Base-by-base conservation (phyloP, 106 monocot species). In the Platanthera guangdongensis region DNA sequence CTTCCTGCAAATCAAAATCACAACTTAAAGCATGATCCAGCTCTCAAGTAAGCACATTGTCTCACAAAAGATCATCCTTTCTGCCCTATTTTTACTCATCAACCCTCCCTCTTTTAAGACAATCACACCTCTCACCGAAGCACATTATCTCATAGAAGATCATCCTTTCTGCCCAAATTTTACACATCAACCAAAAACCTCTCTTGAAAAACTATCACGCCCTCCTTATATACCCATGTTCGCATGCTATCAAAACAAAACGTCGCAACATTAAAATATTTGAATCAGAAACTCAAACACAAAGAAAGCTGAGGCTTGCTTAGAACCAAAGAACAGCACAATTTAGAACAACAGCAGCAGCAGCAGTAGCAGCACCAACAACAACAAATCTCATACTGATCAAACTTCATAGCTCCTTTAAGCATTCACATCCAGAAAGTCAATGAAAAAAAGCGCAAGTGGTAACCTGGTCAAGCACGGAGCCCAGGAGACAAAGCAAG, bases 401-500 rank as follows among this genome's bases (percentile, higher is more conserved):
- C 10, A 32, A 65, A 32, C 4, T 65, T n/a, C 11, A 11, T 30
- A 39, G 7, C 32, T 60, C 9, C 59, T 21, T 60, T 18, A 19
- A 60, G 21, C 18, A 60, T 21, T 19, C n/a, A 21, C 59, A 59
- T 19, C 18, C 59, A 60, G 6, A 21, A 60, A 60, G 7, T 2
- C 59, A 8, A 60, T 7, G 67, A 67, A 32, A 28, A 47, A 70
- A 16, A 4, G n/a, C 7, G 46, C 10, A 6, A 70, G 70, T 70
- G 16, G 11, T 13, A 32, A 86, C 91, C 88, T 86, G 52, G 76
- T 82, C 76, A 75, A 77, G 54, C 75, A 3, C 68, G 78, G 78
- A 50, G 71, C 78, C 92, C 92, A 92, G 32, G 81, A 55, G 57
- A 92, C 84, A 65, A 77, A 25, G 82, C 84, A 92, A 49, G 81